Percentiles rank a stretch among this genome's conserved stretches.
Evolutionary conservation across 371 early-diverging fungal species (phyloP).

Genomic region (Entomophthora muscae): DNA sequence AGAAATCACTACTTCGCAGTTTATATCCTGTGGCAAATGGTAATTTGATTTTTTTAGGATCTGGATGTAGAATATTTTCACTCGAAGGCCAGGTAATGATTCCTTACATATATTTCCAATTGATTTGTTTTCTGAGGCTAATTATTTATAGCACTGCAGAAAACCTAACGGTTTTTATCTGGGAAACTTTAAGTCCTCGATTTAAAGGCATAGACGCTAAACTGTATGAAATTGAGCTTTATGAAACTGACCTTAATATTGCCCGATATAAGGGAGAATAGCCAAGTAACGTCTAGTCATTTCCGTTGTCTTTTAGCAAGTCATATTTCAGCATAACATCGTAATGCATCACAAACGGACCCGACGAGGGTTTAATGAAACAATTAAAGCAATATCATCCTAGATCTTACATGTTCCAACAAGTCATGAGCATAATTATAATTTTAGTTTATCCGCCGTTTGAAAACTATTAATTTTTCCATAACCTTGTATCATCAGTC

Average conservation of each 20-base stretch:
- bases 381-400: too few relatives aligned
- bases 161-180: constrained; percentile 68
- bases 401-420: too few relatives aligned
- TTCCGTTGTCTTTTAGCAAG: too few relatives aligned
- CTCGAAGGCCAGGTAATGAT: constrained; percentile 27
- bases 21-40: too few relatives aligned
- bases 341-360: too few relatives aligned
- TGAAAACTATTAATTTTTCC: too few relatives aligned
- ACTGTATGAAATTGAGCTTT: constrained; percentile 39
- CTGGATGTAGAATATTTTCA: constrained; percentile 56
- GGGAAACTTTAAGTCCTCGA: constrained; percentile 34
- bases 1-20: constrained; percentile 9
- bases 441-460: too few relatives aligned
- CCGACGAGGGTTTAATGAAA: too few relatives aligned
- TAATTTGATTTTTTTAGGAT: constrained; percentile 32
- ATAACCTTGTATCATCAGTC: too few relatives aligned
- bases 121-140: neutral
- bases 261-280: constrained; percentile 41
- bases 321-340: too few relatives aligned
- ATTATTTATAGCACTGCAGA: constrained; percentile 57
- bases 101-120: neutral
- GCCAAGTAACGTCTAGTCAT: too few relatives aligned
- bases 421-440: too few relatives aligned
- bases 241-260: constrained; percentile 52
- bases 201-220: constrained; percentile 14